Base-by-base conservation (phyloP, 2,329 filamentous ascomycete species). In the Esteya vermicola region DNA sequence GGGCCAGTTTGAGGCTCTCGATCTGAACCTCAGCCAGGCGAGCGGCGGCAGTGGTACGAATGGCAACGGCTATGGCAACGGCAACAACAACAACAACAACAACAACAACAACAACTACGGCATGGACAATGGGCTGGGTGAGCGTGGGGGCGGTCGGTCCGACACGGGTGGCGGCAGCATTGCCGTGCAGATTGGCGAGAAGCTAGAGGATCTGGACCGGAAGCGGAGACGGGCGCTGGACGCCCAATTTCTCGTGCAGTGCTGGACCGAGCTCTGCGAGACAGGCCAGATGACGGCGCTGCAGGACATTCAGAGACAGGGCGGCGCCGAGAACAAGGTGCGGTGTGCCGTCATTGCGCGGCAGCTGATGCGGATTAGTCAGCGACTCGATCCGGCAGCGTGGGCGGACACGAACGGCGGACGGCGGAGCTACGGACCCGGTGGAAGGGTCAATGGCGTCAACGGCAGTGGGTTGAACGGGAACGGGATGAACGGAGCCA, bases 181-280 rank as follows among this genome's bases (percentile, higher is more conserved):
- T 47, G 91, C 91, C 1, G 85, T 98, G 40, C 85, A 93, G 57
- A 96, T 95, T 39, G 91, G 91, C 50, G 86, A 93, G 62, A 79
- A 81, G 53, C 67, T 98, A 10, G 91, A 98, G 62, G 89, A 96
- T 57, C 68, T 98, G 44, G 91, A 98, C 59, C 77, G 85, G 53
- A 93, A 98, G 62, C 70, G 88, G 50, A 80, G 85, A 54, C 71
- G 89, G 44, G 91, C 91, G 25, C 72, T 91, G 56, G 91, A 98
- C 63, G 88, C 91, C 45, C 89, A 84, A 55, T 96, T 96, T 56
- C 62, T 98, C 43, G 86, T 98, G 48, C 83, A 93, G 56, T 98
- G 91, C 63, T 98, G 91, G 89, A 77, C 85, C 31, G 89, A 96
- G 54, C 85, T 98, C 50, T 88, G 81, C 59, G 88, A 94, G 53